Evolutionary conservation across 139 green algal genomes (phyloP).

Genomic region (Protoeuglena noctilucae): DNA sequence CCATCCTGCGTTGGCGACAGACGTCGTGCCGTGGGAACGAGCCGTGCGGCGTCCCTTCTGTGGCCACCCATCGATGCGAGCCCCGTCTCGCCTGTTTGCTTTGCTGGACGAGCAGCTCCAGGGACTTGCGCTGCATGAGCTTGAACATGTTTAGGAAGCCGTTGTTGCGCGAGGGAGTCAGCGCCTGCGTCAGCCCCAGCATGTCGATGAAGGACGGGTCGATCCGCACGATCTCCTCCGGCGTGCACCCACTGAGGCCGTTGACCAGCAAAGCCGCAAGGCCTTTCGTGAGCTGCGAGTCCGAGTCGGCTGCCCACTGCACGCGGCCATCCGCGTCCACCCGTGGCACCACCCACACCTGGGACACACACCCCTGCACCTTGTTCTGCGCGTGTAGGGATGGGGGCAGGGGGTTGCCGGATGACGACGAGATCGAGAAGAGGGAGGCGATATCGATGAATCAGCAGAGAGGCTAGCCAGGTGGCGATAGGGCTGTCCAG

Average conservation of each 20-base stretch:
- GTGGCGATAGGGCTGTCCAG: too few relatives aligned
- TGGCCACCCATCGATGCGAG: too few relatives aligned
- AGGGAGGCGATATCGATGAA: too few relatives aligned
- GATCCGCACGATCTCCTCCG: slow-evolving; percentile 38
- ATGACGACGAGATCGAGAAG: too few relatives aligned
- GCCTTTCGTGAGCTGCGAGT: slow-evolving; percentile 90
- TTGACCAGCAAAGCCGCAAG: slow-evolving; percentile 31
- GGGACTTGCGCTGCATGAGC: slow-evolving; percentile 70
- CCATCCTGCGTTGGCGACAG: too few relatives aligned
- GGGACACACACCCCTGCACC: slow-evolving; percentile 74
- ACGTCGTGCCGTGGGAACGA: too few relatives aligned
- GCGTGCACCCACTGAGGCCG: slow-evolving; percentile 66
- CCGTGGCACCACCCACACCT: slow-evolving; percentile 82
- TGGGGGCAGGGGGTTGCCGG: too few relatives aligned
- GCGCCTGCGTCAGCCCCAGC: slow-evolving; percentile 81
- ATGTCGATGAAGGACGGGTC: slow-evolving; percentile 70
- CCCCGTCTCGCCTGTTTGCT: too few relatives aligned
- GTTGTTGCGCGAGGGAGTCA: slow-evolving; percentile 94
- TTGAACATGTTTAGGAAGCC: slow-evolving; percentile 94
- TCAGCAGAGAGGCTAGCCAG: slow-evolving; percentile 7
- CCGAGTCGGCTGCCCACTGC: slow-evolving; percentile 82
- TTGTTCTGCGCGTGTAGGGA: slow-evolving; percentile 79
- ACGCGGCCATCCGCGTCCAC: slow-evolving; percentile 53
- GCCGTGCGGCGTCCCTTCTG: too few relatives aligned
- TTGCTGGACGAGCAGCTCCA: slow-evolving; percentile 26